Base-by-base conservation (phyloP, 2,329 filamentous ascomycete species). In the Exophiala spinifera region DNA sequence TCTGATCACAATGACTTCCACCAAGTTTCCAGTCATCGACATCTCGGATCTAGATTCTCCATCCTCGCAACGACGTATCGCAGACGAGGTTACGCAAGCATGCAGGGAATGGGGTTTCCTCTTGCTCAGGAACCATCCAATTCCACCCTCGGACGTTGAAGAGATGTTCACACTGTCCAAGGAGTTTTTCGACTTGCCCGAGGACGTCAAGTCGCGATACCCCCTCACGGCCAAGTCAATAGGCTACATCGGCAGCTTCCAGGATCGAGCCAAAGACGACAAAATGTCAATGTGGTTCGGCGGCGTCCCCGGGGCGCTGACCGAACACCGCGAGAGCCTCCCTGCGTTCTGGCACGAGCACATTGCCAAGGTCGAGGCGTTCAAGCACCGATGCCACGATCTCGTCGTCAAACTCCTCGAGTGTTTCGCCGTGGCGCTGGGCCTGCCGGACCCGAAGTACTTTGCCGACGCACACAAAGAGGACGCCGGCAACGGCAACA, bases 41-140 rank as follows among this genome's bases (percentile, higher is more conserved):
- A 53, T 57, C 14, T 57, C 54, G 1, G 19, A 25, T 10, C 44
- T 57, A 25, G 28, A 53, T 14, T 51, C 53, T 14, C 19, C 54
- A 4, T 2, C 17, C 8, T 48, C 44, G 7, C 50, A 85, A 63
- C 74, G 78, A 44, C 72, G 79, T 40, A 84, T 88, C 1, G 90
- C 90, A 19, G 72, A 83, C 51, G 82, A 86, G 34, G 84, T 96
- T 62, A 84, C 94, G n/a, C 67, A 82, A 49, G 91, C 88, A 39
- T 95, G 95, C 74, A 87, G 89, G 64, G 85, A 81, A 1, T 87
- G 90, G 3, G 91, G 91, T 53, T 96, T 96, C 76, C 82, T 96
- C 66, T 88, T 53, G 33, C n/a, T 53, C 4, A 46, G 42, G 14
- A 42, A 91, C 69, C 85, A 91, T 60, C 80, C 86, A 25, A 86